These are phyloP conservation scores for Talaromyces funiculosus DNA, from an alignment of 2,329 filamentous ascomycete species.

Conservation along the genomic window DNA sequence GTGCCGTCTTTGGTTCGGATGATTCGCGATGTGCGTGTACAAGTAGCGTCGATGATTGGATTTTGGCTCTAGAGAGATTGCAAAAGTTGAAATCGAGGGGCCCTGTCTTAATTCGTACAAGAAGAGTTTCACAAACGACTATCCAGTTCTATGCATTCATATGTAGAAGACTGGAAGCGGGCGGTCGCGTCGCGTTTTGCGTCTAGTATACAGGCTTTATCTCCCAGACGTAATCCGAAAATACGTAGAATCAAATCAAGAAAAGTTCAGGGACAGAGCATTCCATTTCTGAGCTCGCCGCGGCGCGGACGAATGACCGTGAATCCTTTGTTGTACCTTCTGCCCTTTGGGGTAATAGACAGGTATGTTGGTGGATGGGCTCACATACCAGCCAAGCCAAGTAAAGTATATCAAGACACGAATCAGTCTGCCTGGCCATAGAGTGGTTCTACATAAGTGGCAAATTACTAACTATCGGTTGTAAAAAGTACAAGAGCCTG, in stretches of 20 bases:
- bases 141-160: no score
- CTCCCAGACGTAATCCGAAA: neutral
- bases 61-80: no score
- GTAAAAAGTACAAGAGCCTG: no score
- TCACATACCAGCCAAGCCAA: neutral
- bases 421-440: neutral
- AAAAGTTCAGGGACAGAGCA: neutral
- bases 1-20: neutral
- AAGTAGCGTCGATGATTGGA: no score
- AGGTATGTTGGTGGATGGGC: neutral
- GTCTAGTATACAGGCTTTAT: neutral
- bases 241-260: neutral
- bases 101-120: no score
- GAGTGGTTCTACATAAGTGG: neutral
- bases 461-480: no score
- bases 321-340: neutral
- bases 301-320: neutral
- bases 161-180: no score
- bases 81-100: no score
- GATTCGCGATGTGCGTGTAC: no score
- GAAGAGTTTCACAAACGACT: no score
- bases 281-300: neutral
- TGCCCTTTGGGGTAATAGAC: neutral
- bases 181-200: no score
- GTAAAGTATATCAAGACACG: neutral